Base-by-base conservation (phyloP, 768 basidiomycete genomes). In the Cystobasidium ongulense region DNA sequence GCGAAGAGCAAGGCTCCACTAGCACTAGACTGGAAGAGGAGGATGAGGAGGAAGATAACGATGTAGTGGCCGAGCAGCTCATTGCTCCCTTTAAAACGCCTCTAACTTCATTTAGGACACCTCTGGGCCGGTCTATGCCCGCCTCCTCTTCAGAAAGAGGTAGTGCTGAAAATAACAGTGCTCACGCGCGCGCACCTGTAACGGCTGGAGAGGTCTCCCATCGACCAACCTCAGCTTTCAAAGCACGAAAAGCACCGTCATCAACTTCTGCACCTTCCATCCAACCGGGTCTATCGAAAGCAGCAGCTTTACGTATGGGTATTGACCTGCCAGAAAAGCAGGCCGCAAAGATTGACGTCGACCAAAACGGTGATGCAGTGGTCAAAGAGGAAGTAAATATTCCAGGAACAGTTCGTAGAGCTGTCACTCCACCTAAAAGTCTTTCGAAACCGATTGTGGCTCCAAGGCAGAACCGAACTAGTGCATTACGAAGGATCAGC, bases 291-390 rank as follows among this genome's bases (percentile, higher is more conserved):
- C 66, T 68, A 1, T 46, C 66, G 17, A 68, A 33, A 68, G 66
- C 66, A 43, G 66, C 66, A 7, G 66, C 66, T 13, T 53, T 68
- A 17, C 66, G 66, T 10, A 43, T 43, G 66, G 66, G 66, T 7
- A 64, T 64, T 27, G 23, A 39, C 23, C 63, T 64, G 36, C 21
- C 63, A 4, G 63, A 67, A 46, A 52, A 31, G 17, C 53, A 52
- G 43, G 52, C 18, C 35, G 11, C 31, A 25, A 46, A 64, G 10
- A 27, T 5, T 2, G 63, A 64, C 23, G 63, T 64, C 31, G 18
- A 64, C 38, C n/a, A 64, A 23, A 64, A 46, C 15, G 63, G 33
- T 5, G 29, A 3, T 18, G n/a, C 63, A 15, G n/a, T 15, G 18
- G 38, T 13, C 31, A 64, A 36, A 27, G 63, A 64, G 18, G 36